These are phyloP conservation scores for Phenoliferia sp. DNA, from an alignment of 1,284 basidiomycete genomes.

Conservation along the genomic window DNA sequence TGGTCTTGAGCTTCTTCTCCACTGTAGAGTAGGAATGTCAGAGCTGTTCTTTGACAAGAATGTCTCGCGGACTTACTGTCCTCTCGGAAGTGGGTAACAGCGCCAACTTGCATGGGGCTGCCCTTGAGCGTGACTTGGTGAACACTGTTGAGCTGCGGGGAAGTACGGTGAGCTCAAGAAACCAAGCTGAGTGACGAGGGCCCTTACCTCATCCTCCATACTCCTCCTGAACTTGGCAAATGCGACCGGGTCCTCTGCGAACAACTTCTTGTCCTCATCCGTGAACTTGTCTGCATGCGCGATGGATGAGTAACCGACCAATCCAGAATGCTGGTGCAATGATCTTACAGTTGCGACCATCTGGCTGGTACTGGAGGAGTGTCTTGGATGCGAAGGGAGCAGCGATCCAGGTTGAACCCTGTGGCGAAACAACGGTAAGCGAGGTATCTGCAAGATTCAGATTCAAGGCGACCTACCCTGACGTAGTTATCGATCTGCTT, in stretches of 20 bases:
- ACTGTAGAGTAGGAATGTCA: constrained; percentile 32
- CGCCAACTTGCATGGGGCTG: constrained; percentile 47
- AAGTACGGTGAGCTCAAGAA: background rate
- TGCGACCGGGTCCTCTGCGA: constrained; percentile 49
- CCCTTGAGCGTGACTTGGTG: constrained; percentile 50
- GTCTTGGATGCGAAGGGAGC: constrained; percentile 46
- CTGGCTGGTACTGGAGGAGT: constrained; percentile 18
- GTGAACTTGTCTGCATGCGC: constrained; percentile 44
- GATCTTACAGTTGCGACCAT: constrained; percentile 16
- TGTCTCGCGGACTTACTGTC: constrained; percentile 37
- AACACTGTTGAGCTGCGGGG: constrained; percentile 44
- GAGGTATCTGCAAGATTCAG: no score
- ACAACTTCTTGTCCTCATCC: constrained; percentile 52
- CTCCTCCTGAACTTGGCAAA: constrained; percentile 53
- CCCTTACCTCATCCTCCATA: constrained; percentile 50
- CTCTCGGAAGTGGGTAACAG: constrained; percentile 46
- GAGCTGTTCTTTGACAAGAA: background rate
- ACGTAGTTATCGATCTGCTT: constrained; percentile 52
- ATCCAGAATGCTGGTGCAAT: background rate
- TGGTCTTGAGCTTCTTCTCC: constrained; percentile 52
- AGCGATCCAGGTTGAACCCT: constrained; percentile 51
- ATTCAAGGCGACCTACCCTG: background rate
- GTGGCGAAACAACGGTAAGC: no score
- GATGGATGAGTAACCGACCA: background rate
- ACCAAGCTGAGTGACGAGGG: no score